Evolutionary conservation across 2,329 filamentous ascomycete genomes (phyloP).

Genomic region (Sporothrix pallida): DNA sequence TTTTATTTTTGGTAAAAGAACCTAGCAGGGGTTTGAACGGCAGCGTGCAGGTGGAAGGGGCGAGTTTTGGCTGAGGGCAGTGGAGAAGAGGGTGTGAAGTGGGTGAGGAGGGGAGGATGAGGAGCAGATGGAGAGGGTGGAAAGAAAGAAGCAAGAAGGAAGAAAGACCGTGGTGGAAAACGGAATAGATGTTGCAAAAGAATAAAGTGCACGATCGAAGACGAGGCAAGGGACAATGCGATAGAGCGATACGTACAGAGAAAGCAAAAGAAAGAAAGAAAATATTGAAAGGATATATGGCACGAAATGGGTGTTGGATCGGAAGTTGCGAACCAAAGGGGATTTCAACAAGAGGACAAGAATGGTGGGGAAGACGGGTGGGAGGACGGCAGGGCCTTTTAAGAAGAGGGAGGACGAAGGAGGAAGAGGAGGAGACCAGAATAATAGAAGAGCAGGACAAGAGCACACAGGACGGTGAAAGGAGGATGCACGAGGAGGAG

Average conservation of each 20-base stretch:
- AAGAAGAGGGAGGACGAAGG: slow-evolving; percentile 21
- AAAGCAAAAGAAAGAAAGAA: background rate
- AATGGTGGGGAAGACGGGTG: slow-evolving; percentile 29
- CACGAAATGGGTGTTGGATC: background rate
- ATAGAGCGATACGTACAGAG: slow-evolving; percentile 12
- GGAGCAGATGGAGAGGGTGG: slow-evolving; percentile 1
- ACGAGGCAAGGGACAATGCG: background rate
- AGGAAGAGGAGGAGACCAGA: background rate
- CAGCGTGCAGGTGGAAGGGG: slow-evolving; percentile 27
- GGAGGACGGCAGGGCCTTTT: slow-evolving; percentile 23
- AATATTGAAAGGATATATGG: background rate
- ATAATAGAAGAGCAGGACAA: background rate
- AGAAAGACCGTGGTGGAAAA: background rate
- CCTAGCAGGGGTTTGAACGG: slow-evolving; percentile 29
- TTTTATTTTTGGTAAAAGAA: slow-evolving; percentile 23
- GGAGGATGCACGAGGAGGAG: slow-evolving; percentile 29
- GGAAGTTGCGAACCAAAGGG: slow-evolving; percentile 26
- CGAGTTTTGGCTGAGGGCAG: background rate
- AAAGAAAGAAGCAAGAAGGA: background rate
- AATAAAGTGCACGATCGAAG: background rate
- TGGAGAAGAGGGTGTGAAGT: slow-evolving; percentile 29
- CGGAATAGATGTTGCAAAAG: background rate
- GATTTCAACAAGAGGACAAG: slow-evolving; percentile 5
- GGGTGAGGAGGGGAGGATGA: slow-evolving; percentile 13
- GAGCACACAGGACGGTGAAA: slow-evolving; percentile 23